Percentiles rank a stretch among this genome's conserved stretches.
These are phyloP conservation scores for Aspergillus sp. DNA, from an alignment of 2,329 filamentous ascomycete genomes.

Conservation along the genomic window DNA sequence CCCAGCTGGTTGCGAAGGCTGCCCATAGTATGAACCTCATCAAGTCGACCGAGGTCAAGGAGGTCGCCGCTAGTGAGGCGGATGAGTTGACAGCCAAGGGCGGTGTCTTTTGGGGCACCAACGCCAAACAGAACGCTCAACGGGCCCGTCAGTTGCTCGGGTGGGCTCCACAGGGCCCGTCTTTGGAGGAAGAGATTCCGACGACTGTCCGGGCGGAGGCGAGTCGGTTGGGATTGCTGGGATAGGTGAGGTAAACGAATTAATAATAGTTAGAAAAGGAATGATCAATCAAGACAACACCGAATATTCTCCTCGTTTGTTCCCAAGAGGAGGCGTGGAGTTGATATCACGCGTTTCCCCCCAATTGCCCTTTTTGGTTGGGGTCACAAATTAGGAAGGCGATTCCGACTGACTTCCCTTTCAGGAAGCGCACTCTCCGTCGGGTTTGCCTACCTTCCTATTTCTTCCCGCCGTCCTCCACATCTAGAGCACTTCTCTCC, in stretches of 20 bases:
- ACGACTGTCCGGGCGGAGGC: conserved; percentile 22
- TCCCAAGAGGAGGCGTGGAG: too few relatives aligned
- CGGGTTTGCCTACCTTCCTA: background rate
- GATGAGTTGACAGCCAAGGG: conserved; percentile 22
- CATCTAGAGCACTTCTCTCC: background rate
- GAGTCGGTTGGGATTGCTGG: conserved; percentile 5
- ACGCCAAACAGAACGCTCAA: conserved; percentile 22
- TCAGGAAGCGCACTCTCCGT: too few relatives aligned
- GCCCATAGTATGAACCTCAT: conserved; percentile 19
- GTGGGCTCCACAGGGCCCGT: conserved; percentile 22
- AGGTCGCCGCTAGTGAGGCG: conserved; percentile 22
- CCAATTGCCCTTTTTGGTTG: too few relatives aligned
- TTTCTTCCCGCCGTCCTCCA: background rate
- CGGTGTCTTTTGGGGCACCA: conserved; percentile 30
- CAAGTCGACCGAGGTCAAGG: conserved; percentile 17
- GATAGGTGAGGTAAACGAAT: background rate
- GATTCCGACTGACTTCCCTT: background rate
- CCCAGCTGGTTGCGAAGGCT: conserved; percentile 19
- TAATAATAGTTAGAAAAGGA: background rate
- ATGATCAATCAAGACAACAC: background rate
- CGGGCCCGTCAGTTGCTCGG: conserved; percentile 21
- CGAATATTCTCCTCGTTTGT: too few relatives aligned
- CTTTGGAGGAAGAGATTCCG: conserved; percentile 25
- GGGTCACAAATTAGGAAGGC: background rate
- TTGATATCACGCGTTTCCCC: too few relatives aligned